A percentile compares a stretch with the other conserved stretches of the same genome.
These are phyloP conservation scores for Sporisorium scitamineum DNA, from an alignment of 1,284 basidiomycete species.

Conservation along the genomic window DNA sequence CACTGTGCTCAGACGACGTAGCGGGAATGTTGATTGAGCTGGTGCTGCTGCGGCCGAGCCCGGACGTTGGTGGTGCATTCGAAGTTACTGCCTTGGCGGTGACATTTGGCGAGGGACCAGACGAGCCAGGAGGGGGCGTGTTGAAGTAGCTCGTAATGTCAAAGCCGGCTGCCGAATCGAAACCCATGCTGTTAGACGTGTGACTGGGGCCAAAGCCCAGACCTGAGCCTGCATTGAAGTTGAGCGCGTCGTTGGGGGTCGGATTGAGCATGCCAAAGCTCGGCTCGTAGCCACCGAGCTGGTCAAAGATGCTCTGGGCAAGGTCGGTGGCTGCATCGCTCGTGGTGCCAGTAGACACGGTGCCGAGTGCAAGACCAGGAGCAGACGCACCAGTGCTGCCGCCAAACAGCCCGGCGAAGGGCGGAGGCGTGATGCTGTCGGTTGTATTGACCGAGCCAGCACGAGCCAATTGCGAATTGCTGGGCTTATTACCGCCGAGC, in stretches of 20 bases:
- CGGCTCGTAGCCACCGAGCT: conserved; percentile 54
- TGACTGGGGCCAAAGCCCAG: conserved; percentile 42
- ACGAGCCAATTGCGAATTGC: conserved; percentile 23
- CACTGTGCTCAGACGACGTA: conserved; percentile 32
- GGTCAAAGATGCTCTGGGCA: conserved; percentile 58
- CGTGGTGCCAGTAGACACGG: conserved; percentile 37
- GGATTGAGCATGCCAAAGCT: conserved; percentile 56
- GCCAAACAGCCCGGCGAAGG: conserved; percentile 40
- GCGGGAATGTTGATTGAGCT: conserved; percentile 48
- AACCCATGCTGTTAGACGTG: conserved; percentile 52
- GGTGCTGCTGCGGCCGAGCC: conserved; percentile 23
- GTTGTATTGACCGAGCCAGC: conserved; percentile 34
- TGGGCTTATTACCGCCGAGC: conserved; percentile 27
- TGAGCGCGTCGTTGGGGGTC: conserved; percentile 48
- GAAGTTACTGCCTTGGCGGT: conserved; percentile 13
- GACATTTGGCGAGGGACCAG: conserved; percentile 34
- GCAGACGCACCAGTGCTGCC: conserved; percentile 15
- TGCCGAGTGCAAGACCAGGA: conserved; percentile 34
- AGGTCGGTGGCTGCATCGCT: conserved; percentile 45
- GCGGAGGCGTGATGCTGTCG: conserved; percentile 49
- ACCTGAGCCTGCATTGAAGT: conserved; percentile 36
- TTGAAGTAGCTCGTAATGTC: conserved; percentile 49
- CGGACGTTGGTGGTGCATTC: conserved; percentile 9
- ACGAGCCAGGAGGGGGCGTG: conserved; percentile 36
- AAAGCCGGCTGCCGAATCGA: conserved; percentile 49